Evolutionary conservation across 139 green algal species (phyloP).

Genomic region (Desmodesmus armatus): DNA sequence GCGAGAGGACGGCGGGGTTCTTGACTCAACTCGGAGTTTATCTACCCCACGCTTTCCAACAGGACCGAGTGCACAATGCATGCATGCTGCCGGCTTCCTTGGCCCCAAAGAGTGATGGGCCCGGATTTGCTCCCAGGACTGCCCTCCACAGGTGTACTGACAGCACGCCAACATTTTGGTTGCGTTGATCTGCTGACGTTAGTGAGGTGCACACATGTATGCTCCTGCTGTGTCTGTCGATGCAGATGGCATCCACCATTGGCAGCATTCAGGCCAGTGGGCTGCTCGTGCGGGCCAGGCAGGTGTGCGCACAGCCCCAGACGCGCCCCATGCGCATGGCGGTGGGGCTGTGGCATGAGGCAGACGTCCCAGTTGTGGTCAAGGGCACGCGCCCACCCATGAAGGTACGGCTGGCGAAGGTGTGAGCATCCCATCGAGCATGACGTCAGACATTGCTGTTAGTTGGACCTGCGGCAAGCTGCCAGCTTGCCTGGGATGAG

Average conservation of each 20-base stretch:
- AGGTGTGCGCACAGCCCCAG: constrained; percentile 64
- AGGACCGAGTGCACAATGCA: background rate
- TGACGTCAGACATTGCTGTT: too few relatives aligned
- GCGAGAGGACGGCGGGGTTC: background rate
- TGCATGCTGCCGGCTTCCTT: too few relatives aligned
- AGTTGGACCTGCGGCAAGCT: too few relatives aligned
- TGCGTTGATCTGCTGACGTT: background rate
- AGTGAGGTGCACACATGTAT: background rate
- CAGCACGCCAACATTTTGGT: background rate
- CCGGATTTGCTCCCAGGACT: too few relatives aligned
- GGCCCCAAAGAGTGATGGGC: too few relatives aligned
- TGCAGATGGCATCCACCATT: constrained; percentile 56
- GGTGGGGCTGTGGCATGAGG: constrained; percentile 62
- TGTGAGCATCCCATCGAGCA: too few relatives aligned
- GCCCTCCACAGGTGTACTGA: too few relatives aligned
- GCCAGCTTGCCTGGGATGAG: too few relatives aligned
- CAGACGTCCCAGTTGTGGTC: constrained; percentile 51
- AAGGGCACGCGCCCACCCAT: constrained; percentile 69
- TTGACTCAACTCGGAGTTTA: too few relatives aligned
- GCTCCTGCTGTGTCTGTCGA: background rate
- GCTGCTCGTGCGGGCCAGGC: constrained; percentile 64
- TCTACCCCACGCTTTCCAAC: too few relatives aligned
- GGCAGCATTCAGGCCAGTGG: constrained; percentile 47
- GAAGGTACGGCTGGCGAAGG: constrained; percentile 67
- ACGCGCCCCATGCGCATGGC: constrained; percentile 41